Base-by-base conservation (phyloP, 805 yeast species). In the Lipomyces yamanashiensis region DNA sequence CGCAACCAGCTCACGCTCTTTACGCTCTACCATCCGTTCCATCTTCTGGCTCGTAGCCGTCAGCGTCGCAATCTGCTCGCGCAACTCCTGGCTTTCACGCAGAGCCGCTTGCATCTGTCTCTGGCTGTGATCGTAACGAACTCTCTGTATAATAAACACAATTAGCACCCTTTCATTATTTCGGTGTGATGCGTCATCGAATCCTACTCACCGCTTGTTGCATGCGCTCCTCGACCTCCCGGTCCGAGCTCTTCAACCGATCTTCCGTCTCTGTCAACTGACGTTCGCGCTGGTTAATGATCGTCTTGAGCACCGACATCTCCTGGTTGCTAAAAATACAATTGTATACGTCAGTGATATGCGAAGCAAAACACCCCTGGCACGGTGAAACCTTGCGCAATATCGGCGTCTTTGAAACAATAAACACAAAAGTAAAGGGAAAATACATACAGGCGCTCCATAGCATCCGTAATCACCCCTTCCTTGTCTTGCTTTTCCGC, bases 71-170 rank as follows among this genome's bases (percentile, higher is more conserved):
- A 85, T 57, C 60, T 81, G 78, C 8, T 70, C 71, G 43, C 80
- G 74, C 17, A 84, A 71, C n/a, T 71, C 74, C 34, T 74, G 74
- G 67, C 84, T 85, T 63, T 82, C 88, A 2, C 74, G 75, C 1
- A 80, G 57, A 1, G 67, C 64, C 17, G 58, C 53, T 49, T 62
- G 62, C 56, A 64, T 28, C 51, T 56, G 68, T 28, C 66, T 36
- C 61, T 52, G 64, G 21, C 56, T 54, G 28, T 49, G 61, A 37
- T 69, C 71, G 41, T 54, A 58, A 33, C 64, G 62, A 15, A 56
- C 21, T n/a, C 61, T 52, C 67, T 64, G 71, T 5, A 57, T 13
- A 5, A 45, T n/a, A 34, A 28, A 17, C 9, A 12, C 10, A 17
- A 33, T 76, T 74, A 54, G 82, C 68, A 41, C 79, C 75, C 37